Evolutionary conservation across 805 yeast species (phyloP), one percentile per base, ranked within the genome.

Genomic region (Metschnikowia reukaufii): DNA sequence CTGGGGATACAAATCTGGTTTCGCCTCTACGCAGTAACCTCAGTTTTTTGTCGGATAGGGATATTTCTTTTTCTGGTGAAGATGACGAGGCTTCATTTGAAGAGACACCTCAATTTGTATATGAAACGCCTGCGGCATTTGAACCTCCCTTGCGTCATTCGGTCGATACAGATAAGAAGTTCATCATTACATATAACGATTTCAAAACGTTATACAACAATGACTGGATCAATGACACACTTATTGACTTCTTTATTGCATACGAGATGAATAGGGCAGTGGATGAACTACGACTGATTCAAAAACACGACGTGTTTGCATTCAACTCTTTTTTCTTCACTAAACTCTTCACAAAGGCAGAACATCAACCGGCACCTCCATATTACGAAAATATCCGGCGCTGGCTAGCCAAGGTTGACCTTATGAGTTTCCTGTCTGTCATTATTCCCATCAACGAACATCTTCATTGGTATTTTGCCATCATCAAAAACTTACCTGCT

Each of bases 201-300:
- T 88, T 86, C 63, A 80, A 79, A 51, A 86, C 97, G 37, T 73
- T 92, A 8, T 82, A 83, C 59, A 84, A 85, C 48, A 83, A 83
- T 39, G 88, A 86, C 51, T 92, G 96, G 91, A 79, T 94, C 40
- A 92, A 94, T 67, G 99, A 94, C 60, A 79, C 86, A 0, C 71
- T 94, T 41, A 84, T 94, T 45, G 96, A 89, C 63, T 92, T 92
- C 61, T 90, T 88, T 58, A 72, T 88, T 23, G 81, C 79, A 47
- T 84, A 74, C 59, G 78, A 76, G 52, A 72, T 80, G 6, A 79
- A 72, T 39, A 48, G 50, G 44, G 72, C 67, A 2, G 50, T 73
- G 9, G 21, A 54, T n/a, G 48, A 50, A 12, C 16, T 23, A 49
- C 27, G 37, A 55, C 21, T 67, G 4, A 55, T 70, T 10, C 42